These are phyloP conservation scores for Salvia sclarea DNA, from an alignment of 305 asterid species.

Conservation along the genomic window DNA sequence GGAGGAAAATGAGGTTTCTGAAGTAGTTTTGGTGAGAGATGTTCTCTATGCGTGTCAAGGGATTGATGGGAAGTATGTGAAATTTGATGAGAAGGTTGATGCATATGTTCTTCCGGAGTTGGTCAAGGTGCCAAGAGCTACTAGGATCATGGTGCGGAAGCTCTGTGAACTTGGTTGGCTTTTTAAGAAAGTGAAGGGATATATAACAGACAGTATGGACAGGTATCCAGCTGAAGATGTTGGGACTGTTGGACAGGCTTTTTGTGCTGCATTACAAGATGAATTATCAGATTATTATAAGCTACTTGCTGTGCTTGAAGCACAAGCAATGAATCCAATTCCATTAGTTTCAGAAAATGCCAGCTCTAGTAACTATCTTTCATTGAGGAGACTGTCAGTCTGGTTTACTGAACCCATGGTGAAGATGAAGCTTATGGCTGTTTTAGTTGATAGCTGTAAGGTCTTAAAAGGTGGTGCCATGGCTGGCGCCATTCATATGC, in stretches of 20 bases:
- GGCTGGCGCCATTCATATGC: conserved; percentile 99
- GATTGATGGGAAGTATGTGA: conserved; percentile 79
- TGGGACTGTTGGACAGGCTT: conserved; percentile 98
- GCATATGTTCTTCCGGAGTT: conserved; percentile 70
- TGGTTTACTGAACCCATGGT: conserved; percentile 97
- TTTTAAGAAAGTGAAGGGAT: conserved; percentile 85
- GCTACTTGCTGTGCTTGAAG: conserved; percentile 86
- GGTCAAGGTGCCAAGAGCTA: conserved; percentile 68
- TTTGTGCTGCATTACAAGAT: conserved; percentile 95
- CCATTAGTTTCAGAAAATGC: conserved; percentile 75
- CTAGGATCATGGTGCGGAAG: conserved; percentile 69
- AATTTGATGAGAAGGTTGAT: conserved; percentile 67
- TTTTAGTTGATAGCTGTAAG: conserved; percentile 91
- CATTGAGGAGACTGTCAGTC: conserved; percentile 86
- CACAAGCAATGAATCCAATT: conserved; percentile 92
- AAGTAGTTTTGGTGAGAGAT: conserved; percentile 89
- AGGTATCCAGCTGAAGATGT: conserved; percentile 79
- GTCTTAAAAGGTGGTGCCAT: conserved; percentile 95
- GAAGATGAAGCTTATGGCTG: conserved; percentile 99
- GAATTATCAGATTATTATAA: conserved; percentile 87
- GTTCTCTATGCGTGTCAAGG: conserved; percentile 95
- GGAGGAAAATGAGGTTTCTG: conserved; percentile 87
- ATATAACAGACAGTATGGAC: conserved; percentile 67
- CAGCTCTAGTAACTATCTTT: conserved; percentile 71
- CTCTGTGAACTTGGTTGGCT: conserved; percentile 96